Evolutionary conservation across 2,329 filamentous ascomycete genomes (phyloP).

Genomic region (Verticillium dahliae): DNA sequence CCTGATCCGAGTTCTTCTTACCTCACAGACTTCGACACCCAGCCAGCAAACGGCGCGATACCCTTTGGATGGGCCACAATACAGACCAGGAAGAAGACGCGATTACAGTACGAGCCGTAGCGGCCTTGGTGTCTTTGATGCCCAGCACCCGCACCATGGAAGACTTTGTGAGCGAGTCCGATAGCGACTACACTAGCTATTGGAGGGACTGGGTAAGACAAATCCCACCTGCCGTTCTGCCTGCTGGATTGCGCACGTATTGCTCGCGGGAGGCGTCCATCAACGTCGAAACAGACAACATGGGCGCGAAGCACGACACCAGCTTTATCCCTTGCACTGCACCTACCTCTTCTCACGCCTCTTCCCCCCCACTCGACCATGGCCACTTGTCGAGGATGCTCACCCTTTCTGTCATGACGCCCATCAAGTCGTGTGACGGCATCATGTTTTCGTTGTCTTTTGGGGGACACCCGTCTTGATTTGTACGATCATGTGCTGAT

Average conservation of each 20-base stretch:
- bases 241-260: background rate
- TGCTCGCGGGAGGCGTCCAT: background rate
- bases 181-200: constrained; percentile 98
- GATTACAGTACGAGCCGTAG: background rate
- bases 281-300: background rate
- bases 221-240: background rate
- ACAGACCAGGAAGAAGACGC: background rate
- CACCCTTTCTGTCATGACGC: background rate
- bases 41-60: background rate
- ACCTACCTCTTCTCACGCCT: background rate
- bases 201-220: constrained; percentile 96
- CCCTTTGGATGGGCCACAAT: background rate
- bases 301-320: background rate
- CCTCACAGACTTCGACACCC: background rate
- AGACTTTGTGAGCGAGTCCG: constrained; percentile 94
- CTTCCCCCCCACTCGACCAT: background rate
- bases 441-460: no score
- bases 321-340: background rate
- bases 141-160: constrained; percentile 57
- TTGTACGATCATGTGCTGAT: background rate
- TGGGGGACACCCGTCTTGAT: background rate
- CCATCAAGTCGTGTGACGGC: background rate
- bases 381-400: background rate
- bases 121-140: background rate
- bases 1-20: background rate